phyloP scores from a whole-genome alignment of 106 monocot genomes.

The Dendrobium nobile region DNA sequence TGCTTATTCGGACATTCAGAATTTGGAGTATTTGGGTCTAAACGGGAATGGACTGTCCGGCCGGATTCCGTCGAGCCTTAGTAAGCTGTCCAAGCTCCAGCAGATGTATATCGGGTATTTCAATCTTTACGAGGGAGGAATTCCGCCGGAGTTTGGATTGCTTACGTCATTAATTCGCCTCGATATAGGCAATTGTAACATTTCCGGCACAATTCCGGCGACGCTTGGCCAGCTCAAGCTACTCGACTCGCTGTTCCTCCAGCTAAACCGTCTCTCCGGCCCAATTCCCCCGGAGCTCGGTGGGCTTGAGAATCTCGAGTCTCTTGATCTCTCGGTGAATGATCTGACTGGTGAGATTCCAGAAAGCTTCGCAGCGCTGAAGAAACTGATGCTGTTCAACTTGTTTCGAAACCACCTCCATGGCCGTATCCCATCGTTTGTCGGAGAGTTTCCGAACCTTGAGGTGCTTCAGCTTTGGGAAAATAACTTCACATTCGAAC shows the following conservation, averaged over 20 bases:
- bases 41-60: slow-evolving; percentile 66
- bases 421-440: slow-evolving; percentile 50
- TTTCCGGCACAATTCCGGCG: slow-evolving; percentile 53
- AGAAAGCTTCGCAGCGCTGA: slow-evolving; percentile 30
- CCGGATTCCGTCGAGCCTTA: slow-evolving; percentile 34
- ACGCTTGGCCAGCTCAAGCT: slow-evolving; percentile 32
- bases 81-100: slow-evolving; percentile 24
- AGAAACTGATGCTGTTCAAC: slow-evolving; percentile 42
- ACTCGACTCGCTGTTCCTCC: slow-evolving; percentile 61
- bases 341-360: slow-evolving; percentile 75
- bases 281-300: slow-evolving; percentile 57
- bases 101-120: slow-evolving; percentile 72
- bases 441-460: slow-evolving; percentile 44
- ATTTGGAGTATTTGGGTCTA: slow-evolving; percentile 63
- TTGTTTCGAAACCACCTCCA: slow-evolving; percentile 57
- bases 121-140: slow-evolving; percentile 61
- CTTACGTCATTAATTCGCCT: slow-evolving; percentile 33
- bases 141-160: slow-evolving; percentile 60
- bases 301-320: slow-evolving; percentile 32
- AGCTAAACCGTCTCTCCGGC: slow-evolving; percentile 53
- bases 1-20: slow-evolving; percentile 23
- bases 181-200: slow-evolving; percentile 50
- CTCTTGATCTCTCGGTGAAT: slow-evolving; percentile 75
- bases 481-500: slow-evolving; percentile 63
- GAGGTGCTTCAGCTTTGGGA: slow-evolving; percentile 75